Percentiles rank a stretch among this genome's conserved stretches.
Conservation (phyloP, 31 red algal species). For the Asparagopsis taxiformis region DNA sequence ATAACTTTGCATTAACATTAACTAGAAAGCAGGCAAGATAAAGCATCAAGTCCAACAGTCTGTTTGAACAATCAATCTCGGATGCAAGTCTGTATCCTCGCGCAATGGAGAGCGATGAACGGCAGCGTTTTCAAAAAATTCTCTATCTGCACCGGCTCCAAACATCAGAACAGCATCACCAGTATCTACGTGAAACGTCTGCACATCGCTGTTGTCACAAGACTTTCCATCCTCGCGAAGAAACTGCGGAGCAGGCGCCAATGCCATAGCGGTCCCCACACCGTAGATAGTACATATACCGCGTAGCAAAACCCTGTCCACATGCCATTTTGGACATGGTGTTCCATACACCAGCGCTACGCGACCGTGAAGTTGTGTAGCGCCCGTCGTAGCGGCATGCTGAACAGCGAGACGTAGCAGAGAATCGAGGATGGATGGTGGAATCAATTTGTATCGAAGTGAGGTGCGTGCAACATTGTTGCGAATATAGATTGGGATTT, state of each 20-base stretch:
- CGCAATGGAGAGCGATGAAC: conserved; percentile 44
- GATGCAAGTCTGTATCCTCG: background rate
- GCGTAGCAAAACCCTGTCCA: conserved; percentile 55
- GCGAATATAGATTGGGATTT: too few species aligned
- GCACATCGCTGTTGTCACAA: background rate
- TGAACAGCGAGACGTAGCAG: too few species aligned
- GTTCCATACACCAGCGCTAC: conserved; percentile 54
- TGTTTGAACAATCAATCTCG: conserved; percentile 50
- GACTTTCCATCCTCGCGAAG: conserved; percentile 15
- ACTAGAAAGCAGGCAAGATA: too few species aligned
- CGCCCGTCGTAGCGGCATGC: background rate
- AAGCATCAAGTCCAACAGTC: too few species aligned
- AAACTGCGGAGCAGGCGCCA: too few species aligned
- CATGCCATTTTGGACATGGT: conserved; percentile 75
- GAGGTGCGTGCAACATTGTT: too few species aligned
- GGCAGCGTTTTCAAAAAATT: conserved; percentile 22
- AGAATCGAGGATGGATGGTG: too few species aligned
- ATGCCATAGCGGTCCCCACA: conserved; percentile 18
- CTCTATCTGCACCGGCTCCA: conserved; percentile 11
- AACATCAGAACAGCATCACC: conserved; percentile 55
- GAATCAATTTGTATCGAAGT: too few species aligned
- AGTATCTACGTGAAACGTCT: conserved; percentile 1
- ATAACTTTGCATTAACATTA: too few species aligned
- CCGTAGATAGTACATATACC: conserved; percentile 46
- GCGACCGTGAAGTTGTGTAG: conserved; percentile 13